Evolutionary conservation across 2,329 filamentous ascomycete genomes (phyloP), one percentile per base, ranked within the genome.

Genomic region (Fusarium sp.): DNA sequence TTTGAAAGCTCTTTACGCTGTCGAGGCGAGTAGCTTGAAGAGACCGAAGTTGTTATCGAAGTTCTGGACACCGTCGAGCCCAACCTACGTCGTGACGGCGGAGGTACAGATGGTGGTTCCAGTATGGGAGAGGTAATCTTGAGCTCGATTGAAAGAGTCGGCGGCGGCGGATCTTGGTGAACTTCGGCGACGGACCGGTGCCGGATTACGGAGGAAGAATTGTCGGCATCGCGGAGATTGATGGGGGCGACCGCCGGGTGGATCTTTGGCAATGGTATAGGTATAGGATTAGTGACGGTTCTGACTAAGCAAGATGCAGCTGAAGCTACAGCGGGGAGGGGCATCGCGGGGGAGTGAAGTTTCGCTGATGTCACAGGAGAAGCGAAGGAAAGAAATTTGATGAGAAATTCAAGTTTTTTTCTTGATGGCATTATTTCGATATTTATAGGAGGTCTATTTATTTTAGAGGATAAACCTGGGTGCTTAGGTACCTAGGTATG

Each of bases 1-100:
- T 66, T 66, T 16, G 78, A 68, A 40, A 70, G 59, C 27, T 68
- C 64, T 46, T 63, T 68, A 40, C 73, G 74, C 43, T 77, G 67
- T 30, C 57, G 52, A 45, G 49, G 59, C 54, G 68, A 75, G 50
- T 34, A 18, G n/a, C 6, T 22, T 18, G 34, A 46, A 40, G 50
- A 66, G 25, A 45, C 56, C 12, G 46, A 43, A 20, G 49, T 53
- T 43, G 56, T 51, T 10, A 47, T 47, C 24, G 65, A 51, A 42
- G 34, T 52, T n/a, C 20, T 49, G 10, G 59, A 69, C 18, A 47
- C 20, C 9, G 46, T 40, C 9, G 43, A 47, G 30, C 20, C 15
- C 8, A 44, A 22, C 22, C 24, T 64, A 25, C 40, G 43, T 12
- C 44, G 44, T 38, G 24, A 22, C 9, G 8, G 7, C 15, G 22